These are phyloP conservation scores for Umbilicus rupestris DNA, from an alignment of 164 flowering plant genomes.

Conservation along the genomic window DNA sequence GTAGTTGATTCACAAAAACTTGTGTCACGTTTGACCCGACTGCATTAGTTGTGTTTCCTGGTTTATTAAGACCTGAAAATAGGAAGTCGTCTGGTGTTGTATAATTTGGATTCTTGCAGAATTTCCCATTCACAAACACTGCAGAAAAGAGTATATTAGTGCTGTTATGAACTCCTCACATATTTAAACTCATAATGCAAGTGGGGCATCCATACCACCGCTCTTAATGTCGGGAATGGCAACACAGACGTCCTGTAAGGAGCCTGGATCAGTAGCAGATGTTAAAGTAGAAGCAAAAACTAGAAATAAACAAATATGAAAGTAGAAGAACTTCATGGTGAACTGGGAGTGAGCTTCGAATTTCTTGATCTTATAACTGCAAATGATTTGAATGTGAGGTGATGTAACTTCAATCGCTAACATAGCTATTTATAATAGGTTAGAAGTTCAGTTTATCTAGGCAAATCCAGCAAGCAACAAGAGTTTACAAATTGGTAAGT, in stretches of 20 bases:
- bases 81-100: slow-evolving; percentile 6
- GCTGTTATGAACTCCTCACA: background rate
- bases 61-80: background rate
- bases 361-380: background rate
- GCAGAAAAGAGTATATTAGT: background rate
- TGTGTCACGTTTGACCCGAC: slow-evolving; percentile 7
- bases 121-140: slow-evolving; percentile 10
- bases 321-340: background rate
- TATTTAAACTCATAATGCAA: background rate
- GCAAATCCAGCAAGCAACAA: background rate
- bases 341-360: background rate
- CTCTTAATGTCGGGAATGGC: slow-evolving; percentile 7
- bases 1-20: background rate
- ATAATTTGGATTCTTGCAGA: slow-evolving; percentile 5
- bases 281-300: slow-evolving; percentile 6
- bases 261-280: slow-evolving; percentile 2
- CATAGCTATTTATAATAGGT: background rate
- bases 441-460: background rate
- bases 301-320: background rate
- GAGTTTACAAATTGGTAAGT: background rate
- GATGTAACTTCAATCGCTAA: background rate
- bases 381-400: background rate
- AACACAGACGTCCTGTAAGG: slow-evolving; percentile 7
- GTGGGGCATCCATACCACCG: background rate
- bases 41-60: background rate